Evolutionary conservation across 768 basidiomycete genomes (phyloP).

Genomic region (Tricholoma sp.): DNA sequence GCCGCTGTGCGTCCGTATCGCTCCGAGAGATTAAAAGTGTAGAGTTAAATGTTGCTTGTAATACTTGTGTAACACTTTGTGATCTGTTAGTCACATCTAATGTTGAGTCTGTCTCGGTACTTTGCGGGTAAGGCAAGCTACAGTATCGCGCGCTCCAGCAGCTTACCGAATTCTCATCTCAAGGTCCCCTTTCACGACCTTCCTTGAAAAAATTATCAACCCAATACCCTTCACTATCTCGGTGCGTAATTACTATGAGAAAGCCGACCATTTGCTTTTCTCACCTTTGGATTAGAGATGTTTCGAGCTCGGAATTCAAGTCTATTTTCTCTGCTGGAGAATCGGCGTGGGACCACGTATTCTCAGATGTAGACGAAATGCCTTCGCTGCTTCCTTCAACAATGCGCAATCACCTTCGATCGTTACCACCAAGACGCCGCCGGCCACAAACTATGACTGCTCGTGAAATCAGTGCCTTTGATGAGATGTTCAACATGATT

Average conservation of each 20-base stretch:
- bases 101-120: slow-evolving; percentile 11
- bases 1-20: slow-evolving; percentile 34
- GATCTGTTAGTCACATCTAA: too few relatives aligned
- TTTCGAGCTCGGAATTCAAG: slow-evolving; percentile 7
- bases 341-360: slow-evolving; percentile 51
- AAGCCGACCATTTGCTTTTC: neutral
- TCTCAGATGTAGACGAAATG: slow-evolving; percentile 35
- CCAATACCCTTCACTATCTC: neutral
- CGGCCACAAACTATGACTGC: slow-evolving; percentile 61
- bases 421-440: slow-evolving; percentile 3
- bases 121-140: slow-evolving; percentile 2
- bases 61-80: too few relatives aligned
- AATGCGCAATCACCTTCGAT: neutral
- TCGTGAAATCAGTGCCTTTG: slow-evolving; percentile 58
- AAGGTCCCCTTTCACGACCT: neutral
- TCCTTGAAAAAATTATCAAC: neutral
- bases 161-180: neutral
- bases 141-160: neutral
- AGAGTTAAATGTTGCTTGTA: too few relatives aligned
- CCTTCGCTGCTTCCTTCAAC: slow-evolving; percentile 21
- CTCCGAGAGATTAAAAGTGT: slow-evolving; percentile 30
- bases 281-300: neutral
- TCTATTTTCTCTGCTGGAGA: slow-evolving; percentile 30
- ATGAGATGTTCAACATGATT: slow-evolving; percentile 70
- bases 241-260: neutral